phyloP scores from a whole-genome alignment of 371 early-diverging fungal species.

The Dinochytrium kinnereticum region DNA sequence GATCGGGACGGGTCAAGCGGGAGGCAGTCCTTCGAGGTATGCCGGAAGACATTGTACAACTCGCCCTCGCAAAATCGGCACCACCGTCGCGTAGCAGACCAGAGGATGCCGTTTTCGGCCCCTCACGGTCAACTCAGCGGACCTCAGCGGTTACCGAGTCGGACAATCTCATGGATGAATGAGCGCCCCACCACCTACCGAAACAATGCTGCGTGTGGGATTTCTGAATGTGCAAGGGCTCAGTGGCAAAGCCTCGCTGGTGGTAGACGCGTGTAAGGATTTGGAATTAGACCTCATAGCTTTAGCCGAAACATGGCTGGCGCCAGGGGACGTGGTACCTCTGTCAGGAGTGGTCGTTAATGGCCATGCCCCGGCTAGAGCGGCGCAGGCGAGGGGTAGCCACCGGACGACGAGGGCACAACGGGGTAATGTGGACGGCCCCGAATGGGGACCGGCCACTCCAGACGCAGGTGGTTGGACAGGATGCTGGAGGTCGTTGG shows the following conservation, averaged over 20 bases:
- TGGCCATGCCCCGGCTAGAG: not conserved
- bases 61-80: not conserved
- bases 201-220: not conserved
- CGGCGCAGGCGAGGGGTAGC: not conserved
- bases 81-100: too few relatives aligned
- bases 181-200: not conserved
- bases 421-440: not conserved
- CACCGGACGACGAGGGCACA: not conserved
- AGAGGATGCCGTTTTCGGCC: not conserved
- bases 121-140: too few relatives aligned
- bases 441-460: not conserved
- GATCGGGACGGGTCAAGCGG: not conserved
- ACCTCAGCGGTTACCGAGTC: not conserved
- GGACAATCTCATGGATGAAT: not conserved
- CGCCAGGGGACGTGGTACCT: not conserved
- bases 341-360: not conserved
- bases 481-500: slow-evolving; percentile 5
- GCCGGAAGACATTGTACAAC: not conserved
- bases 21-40: not conserved
- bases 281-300: not conserved
- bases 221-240: not conserved
- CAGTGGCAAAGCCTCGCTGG: not conserved
- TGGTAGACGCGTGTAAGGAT: not conserved
- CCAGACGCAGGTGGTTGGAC: not conserved
- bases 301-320: not conserved